Evolutionary conservation across 306 rosid species (phyloP).

Genomic region (Albizia julibrissin): DNA sequence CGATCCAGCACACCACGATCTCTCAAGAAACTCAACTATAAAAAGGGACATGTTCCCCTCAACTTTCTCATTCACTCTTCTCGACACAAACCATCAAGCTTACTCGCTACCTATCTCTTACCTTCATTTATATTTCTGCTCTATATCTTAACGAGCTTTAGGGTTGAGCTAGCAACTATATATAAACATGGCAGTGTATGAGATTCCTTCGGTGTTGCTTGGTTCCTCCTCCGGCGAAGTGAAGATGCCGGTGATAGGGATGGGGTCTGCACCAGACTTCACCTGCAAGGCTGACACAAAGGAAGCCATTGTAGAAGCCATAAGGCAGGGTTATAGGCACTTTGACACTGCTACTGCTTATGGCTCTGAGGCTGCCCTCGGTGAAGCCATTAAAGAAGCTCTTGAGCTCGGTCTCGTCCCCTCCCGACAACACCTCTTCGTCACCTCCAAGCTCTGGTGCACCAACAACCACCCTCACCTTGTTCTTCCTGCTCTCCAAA

Average conservation of each 20-base stretch:
- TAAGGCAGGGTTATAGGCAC: slow-evolving; percentile 49
- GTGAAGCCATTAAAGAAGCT: slow-evolving; percentile 48
- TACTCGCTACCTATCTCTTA: too few relatives aligned
- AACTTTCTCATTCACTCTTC: background rate
- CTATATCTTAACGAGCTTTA: background rate
- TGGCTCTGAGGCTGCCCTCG: slow-evolving; percentile 44
- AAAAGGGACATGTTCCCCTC: background rate
- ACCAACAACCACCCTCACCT: slow-evolving; percentile 47
- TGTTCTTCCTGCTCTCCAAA: slow-evolving; percentile 40
- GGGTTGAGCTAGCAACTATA: background rate
- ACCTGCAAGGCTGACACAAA: slow-evolving; percentile 46
- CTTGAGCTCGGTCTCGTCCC: slow-evolving; percentile 35
- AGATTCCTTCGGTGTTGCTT: slow-evolving; percentile 36
- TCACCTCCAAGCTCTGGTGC: slow-evolving; percentile 60
- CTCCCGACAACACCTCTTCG: slow-evolving; percentile 42
- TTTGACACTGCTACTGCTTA: slow-evolving; percentile 54
- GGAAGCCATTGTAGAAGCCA: slow-evolving; percentile 45
- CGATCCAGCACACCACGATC: background rate
- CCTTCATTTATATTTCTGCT: background rate
- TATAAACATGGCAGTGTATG: slow-evolving; percentile 14
- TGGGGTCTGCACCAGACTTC: slow-evolving; percentile 55
- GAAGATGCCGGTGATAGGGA: slow-evolving; percentile 44
- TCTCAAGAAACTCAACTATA: background rate
- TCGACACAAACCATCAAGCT: background rate
- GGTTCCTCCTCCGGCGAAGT: background rate